Conservation (phyloP, 2,329 filamentous ascomycete genomes). For the Pseudogymnoascus sp. region DNA sequence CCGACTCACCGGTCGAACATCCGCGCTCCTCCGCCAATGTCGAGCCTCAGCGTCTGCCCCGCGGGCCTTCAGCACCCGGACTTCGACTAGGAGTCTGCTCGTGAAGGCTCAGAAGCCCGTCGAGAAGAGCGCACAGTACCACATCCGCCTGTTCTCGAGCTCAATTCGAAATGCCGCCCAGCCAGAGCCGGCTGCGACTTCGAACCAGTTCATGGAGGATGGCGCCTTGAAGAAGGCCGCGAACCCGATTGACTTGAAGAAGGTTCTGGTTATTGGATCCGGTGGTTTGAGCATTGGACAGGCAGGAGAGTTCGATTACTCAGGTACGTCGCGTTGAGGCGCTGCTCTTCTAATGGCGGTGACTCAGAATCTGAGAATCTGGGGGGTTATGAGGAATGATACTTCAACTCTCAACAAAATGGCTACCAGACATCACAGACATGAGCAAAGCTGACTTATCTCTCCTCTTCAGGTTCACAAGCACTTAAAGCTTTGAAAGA, state of each 20-base stretch:
- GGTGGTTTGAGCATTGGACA: slow-evolving; percentile 95
- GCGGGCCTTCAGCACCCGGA: slow-evolving; percentile 26
- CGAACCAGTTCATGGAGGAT: slow-evolving; percentile 66
- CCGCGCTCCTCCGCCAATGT: slow-evolving; percentile 27
- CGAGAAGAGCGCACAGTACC: slow-evolving; percentile 22
- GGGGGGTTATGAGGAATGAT: neutral
- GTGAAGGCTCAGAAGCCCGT: slow-evolving; percentile 19
- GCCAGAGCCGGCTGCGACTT: slow-evolving; percentile 69
- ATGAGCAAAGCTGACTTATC: slow-evolving; percentile 17
- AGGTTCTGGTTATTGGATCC: slow-evolving; percentile 91
- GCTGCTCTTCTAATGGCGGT: neutral
- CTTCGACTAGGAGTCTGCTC: slow-evolving; percentile 20
- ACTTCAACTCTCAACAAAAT: neutral
- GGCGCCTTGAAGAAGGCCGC: slow-evolving; percentile 70
- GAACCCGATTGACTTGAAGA: slow-evolving; percentile 82
- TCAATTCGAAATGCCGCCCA: slow-evolving; percentile 33
- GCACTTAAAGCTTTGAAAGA: slow-evolving; percentile 95
- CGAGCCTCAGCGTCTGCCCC: slow-evolving; percentile 20
- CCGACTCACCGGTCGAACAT: slow-evolving; percentile 26
- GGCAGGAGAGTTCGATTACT: slow-evolving; percentile 97
- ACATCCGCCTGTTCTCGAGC: slow-evolving; percentile 26
- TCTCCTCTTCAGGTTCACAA: slow-evolving; percentile 61
- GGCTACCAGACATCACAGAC: neutral
- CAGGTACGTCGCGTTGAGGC: slow-evolving; percentile 53
- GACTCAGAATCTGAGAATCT: slow-evolving; percentile 1